phyloP scores from a whole-genome alignment of 2,329 filamentous ascomycete species.

The Grosmannia clavigera region DNA sequence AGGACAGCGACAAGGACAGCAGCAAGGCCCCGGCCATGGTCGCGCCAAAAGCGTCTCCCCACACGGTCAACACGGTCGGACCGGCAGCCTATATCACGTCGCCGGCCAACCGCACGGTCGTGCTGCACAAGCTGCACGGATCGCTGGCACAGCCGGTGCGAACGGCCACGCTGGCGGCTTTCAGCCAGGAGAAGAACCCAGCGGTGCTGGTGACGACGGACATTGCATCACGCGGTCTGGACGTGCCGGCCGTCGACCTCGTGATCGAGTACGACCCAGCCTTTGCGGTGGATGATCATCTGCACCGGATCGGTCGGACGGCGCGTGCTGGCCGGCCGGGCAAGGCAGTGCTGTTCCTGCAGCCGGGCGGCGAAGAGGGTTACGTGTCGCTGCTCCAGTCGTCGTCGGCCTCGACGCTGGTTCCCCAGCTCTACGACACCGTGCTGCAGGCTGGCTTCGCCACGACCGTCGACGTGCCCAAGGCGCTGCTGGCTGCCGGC shows the following conservation, averaged over 20 bases:
- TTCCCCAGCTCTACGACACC: constrained; percentile 37
- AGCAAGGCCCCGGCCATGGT: not conserved
- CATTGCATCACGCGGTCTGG: constrained; percentile 87
- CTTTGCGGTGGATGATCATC: constrained; percentile 84
- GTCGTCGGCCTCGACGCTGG: constrained; percentile 4
- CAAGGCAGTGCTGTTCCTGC: constrained; percentile 76
- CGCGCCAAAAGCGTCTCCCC: not conserved
- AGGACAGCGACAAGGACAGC: not conserved
- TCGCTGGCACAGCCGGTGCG: constrained; percentile 80
- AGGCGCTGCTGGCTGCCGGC: constrained; percentile 32
- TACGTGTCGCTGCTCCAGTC: constrained; percentile 62
- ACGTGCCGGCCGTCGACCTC: constrained; percentile 87
- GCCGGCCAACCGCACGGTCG: constrained; percentile 58
- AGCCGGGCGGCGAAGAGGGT: constrained; percentile 82
- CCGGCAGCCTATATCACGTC: constrained; percentile 62
- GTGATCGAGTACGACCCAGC: constrained; percentile 95
- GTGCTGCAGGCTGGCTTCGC: constrained; percentile 55
- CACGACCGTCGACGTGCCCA: constrained; percentile 47
- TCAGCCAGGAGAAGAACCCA: constrained; percentile 59
- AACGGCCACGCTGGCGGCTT: constrained; percentile 73
- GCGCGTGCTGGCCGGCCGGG: constrained; percentile 84
- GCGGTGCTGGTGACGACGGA: constrained; percentile 87
- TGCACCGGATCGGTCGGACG: constrained; percentile 89
- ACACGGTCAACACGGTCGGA: constrained; percentile 39
- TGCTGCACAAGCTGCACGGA: constrained; percentile 78